Conservation (phyloP, 306 rosid genomes). For the Malus domestica region DNA sequence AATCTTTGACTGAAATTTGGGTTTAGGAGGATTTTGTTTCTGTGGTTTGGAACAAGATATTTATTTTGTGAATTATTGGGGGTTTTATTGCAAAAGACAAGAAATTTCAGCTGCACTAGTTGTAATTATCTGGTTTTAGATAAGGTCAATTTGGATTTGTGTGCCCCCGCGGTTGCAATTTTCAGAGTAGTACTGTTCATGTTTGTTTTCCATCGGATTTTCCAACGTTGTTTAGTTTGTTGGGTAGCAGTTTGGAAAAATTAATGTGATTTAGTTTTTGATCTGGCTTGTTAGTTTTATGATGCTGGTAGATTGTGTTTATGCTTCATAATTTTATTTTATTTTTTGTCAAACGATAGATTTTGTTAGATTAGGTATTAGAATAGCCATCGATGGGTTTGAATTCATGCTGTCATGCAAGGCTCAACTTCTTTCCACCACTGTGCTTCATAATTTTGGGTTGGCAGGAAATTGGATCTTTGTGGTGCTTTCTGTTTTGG, state of each 20-base stretch:
- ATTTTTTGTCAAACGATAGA: too few relatives aligned
- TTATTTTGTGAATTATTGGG: not conserved
- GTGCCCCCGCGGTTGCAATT: not conserved
- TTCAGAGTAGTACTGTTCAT: not conserved
- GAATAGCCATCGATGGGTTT: too few relatives aligned
- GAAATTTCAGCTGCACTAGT: not conserved
- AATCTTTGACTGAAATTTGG: not conserved
- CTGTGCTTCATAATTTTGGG: too few relatives aligned
- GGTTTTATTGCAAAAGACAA: not conserved
- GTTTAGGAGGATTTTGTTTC: not conserved
- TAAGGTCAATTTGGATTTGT: not conserved
- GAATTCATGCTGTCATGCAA: too few relatives aligned
- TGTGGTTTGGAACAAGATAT: not conserved
- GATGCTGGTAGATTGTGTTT: not conserved
- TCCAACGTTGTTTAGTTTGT: not conserved
- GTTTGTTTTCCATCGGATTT: not conserved
- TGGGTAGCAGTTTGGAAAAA: not conserved
- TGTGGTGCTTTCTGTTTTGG: not conserved
- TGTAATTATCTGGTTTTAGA: not conserved
- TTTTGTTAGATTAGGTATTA: too few relatives aligned
- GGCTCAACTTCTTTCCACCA: too few relatives aligned
- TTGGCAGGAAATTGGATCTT: not conserved
- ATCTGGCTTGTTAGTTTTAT: not conserved
- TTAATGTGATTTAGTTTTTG: not conserved
- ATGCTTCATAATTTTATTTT: not conserved